A percentile compares a stretch with the other conserved stretches of the same genome.
Conservation (phyloP, 495 filamentous ascomycete genomes). For the Aspergillus incahuasiensis region DNA sequence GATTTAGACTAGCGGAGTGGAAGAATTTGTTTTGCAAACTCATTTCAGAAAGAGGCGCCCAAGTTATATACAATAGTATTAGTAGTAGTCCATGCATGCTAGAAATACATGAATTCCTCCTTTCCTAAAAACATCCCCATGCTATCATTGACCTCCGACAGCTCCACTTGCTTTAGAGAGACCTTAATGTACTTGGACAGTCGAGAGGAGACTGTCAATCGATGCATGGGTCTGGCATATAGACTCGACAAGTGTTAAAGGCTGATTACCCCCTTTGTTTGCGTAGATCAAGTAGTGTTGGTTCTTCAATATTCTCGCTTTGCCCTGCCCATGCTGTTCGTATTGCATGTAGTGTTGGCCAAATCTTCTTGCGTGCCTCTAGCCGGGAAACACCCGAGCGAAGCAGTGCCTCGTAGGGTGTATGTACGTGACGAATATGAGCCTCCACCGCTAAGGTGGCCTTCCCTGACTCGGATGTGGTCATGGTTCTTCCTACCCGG, state of each 20-base stretch:
- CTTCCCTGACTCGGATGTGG: slow-evolving; percentile 32
- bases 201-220: not conserved
- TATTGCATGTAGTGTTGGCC: slow-evolving; percentile 24
- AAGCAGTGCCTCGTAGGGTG: slow-evolving; percentile 42
- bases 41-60: not conserved
- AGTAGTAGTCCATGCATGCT: slow-evolving; percentile 11
- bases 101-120: slow-evolving; percentile 12
- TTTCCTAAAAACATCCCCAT: too few species aligned
- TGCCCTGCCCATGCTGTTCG: slow-evolving; percentile 30
- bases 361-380: slow-evolving; percentile 26
- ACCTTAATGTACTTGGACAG: too few species aligned
- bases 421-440: slow-evolving; percentile 47
- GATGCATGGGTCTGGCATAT: not conserved
- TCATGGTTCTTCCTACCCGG: slow-evolving; percentile 42
- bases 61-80: not conserved
- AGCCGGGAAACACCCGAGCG: slow-evolving; percentile 19
- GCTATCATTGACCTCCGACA: slow-evolving; percentile 1
- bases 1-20: too few species aligned
- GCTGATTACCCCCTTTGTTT: slow-evolving; percentile 6
- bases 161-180: not conserved
- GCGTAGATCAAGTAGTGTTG: slow-evolving; percentile 11
- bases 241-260: not conserved
- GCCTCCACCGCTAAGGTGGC: slow-evolving; percentile 45
- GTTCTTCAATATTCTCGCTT: not conserved
- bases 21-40: not conserved